Evolutionary conservation across 345 rosid genomes (phyloP).

Genomic region (Populus nigra): DNA sequence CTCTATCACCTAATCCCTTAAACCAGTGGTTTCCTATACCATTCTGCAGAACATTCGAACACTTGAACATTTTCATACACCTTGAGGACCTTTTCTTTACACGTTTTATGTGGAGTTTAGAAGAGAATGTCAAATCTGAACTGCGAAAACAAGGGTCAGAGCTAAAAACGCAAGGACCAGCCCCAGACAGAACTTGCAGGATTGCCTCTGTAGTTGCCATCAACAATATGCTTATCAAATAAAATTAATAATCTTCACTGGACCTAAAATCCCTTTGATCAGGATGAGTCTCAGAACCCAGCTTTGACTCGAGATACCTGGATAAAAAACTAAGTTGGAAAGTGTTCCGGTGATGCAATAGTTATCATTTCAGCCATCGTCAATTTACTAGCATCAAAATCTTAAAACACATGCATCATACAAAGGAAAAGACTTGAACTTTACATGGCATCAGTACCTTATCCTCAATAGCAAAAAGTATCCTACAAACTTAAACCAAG

Average conservation of each 20-base stretch:
- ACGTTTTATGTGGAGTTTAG: conserved; percentile 21
- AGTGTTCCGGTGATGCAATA: background rate
- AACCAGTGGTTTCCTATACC: conserved; percentile 10
- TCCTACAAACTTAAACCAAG: background rate
- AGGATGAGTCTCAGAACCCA: background rate
- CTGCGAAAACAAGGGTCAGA: conserved; percentile 26
- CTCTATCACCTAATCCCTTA: conserved; percentile 7
- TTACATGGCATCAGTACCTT: background rate
- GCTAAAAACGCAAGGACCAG: conserved; percentile 33
- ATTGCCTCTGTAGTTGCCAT: conserved; percentile 56
- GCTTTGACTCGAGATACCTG: background rate
- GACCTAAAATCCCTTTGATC: background rate
- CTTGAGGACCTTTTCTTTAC: conserved; percentile 29
- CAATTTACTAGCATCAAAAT: background rate
- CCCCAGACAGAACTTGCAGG: conserved; percentile 45
- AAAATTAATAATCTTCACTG: background rate
- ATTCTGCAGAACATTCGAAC: conserved; percentile 26
- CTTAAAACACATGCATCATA: background rate
- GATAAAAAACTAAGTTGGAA: background rate
- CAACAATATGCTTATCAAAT: conserved; percentile 6
- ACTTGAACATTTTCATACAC: conserved; percentile 17
- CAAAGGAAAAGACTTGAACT: background rate
- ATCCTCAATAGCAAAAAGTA: background rate
- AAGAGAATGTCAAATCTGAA: conserved; percentile 24
- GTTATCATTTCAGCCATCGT: background rate